Evolutionary conservation across 2,329 filamentous ascomycete species (phyloP).

Genomic region (Diaporthe ampelina): DNA sequence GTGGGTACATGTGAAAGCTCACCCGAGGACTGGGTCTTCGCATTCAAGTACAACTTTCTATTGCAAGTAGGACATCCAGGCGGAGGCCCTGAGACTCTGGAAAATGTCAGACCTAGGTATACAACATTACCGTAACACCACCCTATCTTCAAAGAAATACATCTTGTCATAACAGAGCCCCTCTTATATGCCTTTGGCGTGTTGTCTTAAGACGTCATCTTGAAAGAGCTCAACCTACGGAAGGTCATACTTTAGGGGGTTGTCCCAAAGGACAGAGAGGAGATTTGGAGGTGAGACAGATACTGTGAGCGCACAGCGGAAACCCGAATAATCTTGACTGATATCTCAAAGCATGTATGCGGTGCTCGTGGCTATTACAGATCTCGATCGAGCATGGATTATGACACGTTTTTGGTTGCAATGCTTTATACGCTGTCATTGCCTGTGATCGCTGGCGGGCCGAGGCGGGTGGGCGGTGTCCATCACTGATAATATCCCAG

Average conservation of each 20-base stretch:
- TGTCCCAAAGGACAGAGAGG: too few relatives aligned
- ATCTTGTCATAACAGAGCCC: too few relatives aligned
- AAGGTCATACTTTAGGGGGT: too few relatives aligned
- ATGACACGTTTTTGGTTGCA: background rate
- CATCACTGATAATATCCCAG: background rate
- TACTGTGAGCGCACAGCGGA: too few relatives aligned
- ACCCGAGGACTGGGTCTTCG: background rate
- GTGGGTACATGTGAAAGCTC: background rate
- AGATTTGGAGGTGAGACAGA: too few relatives aligned
- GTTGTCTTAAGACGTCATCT: too few relatives aligned
- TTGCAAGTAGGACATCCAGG: background rate
- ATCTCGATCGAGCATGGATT: constrained; percentile 3
- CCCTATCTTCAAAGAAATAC: too few relatives aligned
- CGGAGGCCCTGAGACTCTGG: background rate
- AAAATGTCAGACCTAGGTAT: too few relatives aligned
- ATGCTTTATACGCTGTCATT: background rate
- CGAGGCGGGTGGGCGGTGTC: constrained; percentile 14
- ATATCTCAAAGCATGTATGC: background rate
- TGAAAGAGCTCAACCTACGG: too few relatives aligned
- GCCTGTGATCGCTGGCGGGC: constrained; percentile 28
- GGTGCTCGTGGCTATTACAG: background rate
- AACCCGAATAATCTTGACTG: background rate
- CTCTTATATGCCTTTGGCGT: too few relatives aligned
- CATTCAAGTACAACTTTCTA: background rate
- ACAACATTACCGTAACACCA: too few relatives aligned